Evolutionary conservation across 192 early-diverging fungal species (phyloP), one percentile per base, ranked within the genome.

Genomic region (Linnemannia schmuckeri): DNA sequence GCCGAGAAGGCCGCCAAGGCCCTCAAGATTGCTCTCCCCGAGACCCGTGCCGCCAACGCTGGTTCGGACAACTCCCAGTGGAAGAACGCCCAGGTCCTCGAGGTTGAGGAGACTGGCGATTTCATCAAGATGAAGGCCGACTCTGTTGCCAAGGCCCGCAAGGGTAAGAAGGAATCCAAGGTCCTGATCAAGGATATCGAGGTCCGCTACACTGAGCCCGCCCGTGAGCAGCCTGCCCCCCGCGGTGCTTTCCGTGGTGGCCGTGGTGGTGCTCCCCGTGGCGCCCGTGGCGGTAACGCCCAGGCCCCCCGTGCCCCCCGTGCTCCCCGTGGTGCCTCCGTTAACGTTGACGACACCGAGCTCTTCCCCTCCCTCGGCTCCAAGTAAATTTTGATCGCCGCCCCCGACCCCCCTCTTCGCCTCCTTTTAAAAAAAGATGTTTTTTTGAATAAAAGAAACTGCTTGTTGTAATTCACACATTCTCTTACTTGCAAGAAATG

Each of bases 11-110:
- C 92, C 70, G 85, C 88, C 82, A 95, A 95, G 90, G 82, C 87
- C 81, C 61, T 92, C 44, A 89, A 93, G 74, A 88, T 93, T 33
- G 78, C 91, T 78, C 92, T 92, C 70, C 93, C 92, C 40, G 89
- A 91, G 71, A 89, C 93, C 74, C 94, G 98, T 81, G 93, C 95
- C 90, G 93, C 97, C 88, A 98, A 98, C 93, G 97, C 98, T 82
- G 97, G 94, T 72, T 92, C 93, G 71, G 97, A 97, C 82, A 91
- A 97, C 74, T 84, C 89, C 83, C 93, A 97, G 90, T 96, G 96
- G 93, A 97, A 97, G 95, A 91, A 93, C 83, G 88, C 92, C 70
- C 92, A 94, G 82, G 90, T 93, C 57, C 90, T 98, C 82, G 83
- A 91, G 77, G 95, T 95, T 87, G 90, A 89, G 42, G 95, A 96